Conservation (phyloP, 2,329 filamentous ascomycete species). For the Mycogone perniciosa region DNA sequence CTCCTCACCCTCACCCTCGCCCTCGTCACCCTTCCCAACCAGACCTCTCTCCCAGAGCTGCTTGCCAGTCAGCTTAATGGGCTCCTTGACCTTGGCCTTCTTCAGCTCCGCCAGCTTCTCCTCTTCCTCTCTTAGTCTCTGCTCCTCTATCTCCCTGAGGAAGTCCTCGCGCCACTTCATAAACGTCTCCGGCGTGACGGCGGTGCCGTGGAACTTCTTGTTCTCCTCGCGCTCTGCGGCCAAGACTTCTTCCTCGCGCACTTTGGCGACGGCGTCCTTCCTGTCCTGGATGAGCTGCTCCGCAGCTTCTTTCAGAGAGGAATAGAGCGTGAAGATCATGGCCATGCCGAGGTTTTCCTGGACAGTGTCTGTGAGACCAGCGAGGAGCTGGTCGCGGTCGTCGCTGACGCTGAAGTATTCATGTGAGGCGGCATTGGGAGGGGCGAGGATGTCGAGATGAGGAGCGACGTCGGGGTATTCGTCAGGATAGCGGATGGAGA, state of each 20-base stretch:
- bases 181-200: constrained; percentile 83
- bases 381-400: constrained; percentile 70
- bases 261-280: constrained; percentile 55
- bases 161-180: constrained; percentile 76
- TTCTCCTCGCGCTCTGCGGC: constrained; percentile 86
- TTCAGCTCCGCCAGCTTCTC: constrained; percentile 78
- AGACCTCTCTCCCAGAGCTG: constrained; percentile 75
- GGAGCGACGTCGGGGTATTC: constrained; percentile 86
- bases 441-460: constrained; percentile 68
- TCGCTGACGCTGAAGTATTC: constrained; percentile 70
- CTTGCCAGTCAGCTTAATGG: constrained; percentile 63
- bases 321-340: constrained; percentile 91
- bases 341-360: constrained; percentile 95
- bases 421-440: constrained; percentile 63
- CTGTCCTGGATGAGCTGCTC: constrained; percentile 76
- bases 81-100: constrained; percentile 68
- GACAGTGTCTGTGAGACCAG: constrained; percentile 65
- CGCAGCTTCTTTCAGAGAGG: constrained; percentile 81
- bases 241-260: constrained; percentile 46
- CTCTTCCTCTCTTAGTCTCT: constrained; percentile 60
- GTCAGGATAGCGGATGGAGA: constrained; percentile 84
- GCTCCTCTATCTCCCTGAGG: constrained; percentile 71
- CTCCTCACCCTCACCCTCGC: constrained; percentile 63
- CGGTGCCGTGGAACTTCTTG: constrained; percentile 86
- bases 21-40: constrained; percentile 59